Percentiles rank a stretch among this genome's conserved stretches.
Conservation (phyloP, 345 rosid genomes). For the Citrus cavaleriei region DNA sequence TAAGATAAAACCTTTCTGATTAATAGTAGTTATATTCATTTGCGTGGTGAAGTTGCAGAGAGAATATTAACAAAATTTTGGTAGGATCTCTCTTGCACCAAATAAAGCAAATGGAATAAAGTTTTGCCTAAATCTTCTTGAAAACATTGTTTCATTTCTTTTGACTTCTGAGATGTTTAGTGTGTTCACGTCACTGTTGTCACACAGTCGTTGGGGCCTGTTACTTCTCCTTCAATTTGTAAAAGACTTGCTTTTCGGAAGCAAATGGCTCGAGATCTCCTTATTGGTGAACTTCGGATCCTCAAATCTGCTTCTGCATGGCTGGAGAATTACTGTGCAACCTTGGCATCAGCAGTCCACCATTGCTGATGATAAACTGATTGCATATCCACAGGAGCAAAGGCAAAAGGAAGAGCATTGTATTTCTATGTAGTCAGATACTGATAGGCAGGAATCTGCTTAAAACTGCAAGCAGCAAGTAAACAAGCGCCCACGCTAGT, state of each 20-base stretch:
- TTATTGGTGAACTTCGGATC: conserved; percentile 64
- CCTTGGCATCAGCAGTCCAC: conserved; percentile 8
- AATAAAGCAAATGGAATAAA: background rate
- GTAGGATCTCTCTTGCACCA: background rate
- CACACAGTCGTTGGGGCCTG: conserved; percentile 50
- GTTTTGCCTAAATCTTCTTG: background rate
- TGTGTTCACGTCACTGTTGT: conserved; percentile 22
- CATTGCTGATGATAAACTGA: background rate
- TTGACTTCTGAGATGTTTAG: background rate
- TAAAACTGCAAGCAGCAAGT: background rate
- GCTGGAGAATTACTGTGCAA: conserved; percentile 56
- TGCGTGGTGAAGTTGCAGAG: background rate
- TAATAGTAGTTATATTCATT: background rate
- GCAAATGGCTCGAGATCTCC: conserved; percentile 69
- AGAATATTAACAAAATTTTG: background rate
- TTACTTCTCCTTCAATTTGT: conserved; percentile 8
- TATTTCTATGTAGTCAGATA: background rate
- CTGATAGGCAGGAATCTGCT: background rate
- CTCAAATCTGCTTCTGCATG: conserved; percentile 66
- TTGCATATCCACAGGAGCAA: background rate
- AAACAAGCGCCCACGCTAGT: background rate
- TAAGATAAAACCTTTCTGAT: background rate
- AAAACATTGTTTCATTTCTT: background rate
- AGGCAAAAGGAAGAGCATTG: background rate
- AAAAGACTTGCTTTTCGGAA: conserved; percentile 30